Evolutionary conservation across 1,139 yeast species (phyloP).

Genomic region (Zygosaccharomyces pseudobailii): DNA sequence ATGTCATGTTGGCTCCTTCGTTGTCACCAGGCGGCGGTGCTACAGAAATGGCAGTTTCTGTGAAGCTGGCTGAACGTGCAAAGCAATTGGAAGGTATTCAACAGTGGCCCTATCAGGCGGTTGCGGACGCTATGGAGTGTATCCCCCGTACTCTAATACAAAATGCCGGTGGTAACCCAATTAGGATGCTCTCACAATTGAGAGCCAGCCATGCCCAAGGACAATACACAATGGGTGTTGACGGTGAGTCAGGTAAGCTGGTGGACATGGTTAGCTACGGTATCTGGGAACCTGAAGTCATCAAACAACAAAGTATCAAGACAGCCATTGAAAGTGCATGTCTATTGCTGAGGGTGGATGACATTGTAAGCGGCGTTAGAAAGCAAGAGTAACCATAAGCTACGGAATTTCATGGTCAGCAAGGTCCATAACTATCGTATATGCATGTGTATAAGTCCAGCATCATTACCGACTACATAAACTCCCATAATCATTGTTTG

Average conservation of each 20-base stretch:
- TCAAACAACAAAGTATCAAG: conserved; percentile 92
- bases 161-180: conserved; percentile 96
- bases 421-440: not conserved
- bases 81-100: conserved; percentile 90
- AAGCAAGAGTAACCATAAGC: conserved; percentile 33
- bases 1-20: conserved; percentile 91
- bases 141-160: conserved; percentile 96
- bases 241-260: conserved; percentile 90
- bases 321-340: conserved; percentile 98
- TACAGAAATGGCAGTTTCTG: conserved; percentile 97
- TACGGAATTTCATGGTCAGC: not conserved
- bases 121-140: conserved; percentile 97
- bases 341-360: conserved; percentile 89
- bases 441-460: conserved; percentile 4
- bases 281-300: conserved; percentile 98
- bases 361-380: conserved; percentile 94
- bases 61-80: conserved; percentile 82
- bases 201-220: conserved; percentile 97
- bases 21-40: conserved; percentile 99
- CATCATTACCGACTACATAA: conserved; percentile 6
- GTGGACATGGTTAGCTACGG: conserved; percentile 96
- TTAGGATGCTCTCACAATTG: conserved; percentile 79
- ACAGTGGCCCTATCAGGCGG: conserved; percentile 99
- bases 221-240: conserved; percentile 78
- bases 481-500: not conserved